phyloP scores from a whole-genome alignment of 169 alveolate genomes.

The Plasmodium fragile region DNA sequence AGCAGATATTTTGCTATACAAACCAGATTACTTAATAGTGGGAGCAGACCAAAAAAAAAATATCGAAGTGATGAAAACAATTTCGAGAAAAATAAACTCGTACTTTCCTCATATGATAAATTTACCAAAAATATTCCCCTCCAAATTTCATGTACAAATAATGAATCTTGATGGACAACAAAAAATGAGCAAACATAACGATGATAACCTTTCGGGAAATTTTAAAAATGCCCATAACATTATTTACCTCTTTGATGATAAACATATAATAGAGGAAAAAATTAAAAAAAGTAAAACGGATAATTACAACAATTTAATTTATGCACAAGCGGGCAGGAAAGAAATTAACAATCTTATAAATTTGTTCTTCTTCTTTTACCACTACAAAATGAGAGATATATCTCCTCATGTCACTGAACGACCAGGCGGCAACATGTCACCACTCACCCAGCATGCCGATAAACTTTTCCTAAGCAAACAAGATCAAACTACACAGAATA shows the following conservation, averaged over 20 bases:
- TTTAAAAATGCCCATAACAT: slow-evolving; percentile 4
- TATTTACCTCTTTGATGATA: slow-evolving; percentile 61
- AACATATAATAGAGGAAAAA: slow-evolving; percentile 45
- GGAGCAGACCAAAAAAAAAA: slow-evolving; percentile 69
- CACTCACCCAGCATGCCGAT: not conserved
- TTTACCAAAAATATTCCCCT: slow-evolving; percentile 25
- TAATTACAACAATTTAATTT: slow-evolving; percentile 28
- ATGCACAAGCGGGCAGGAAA: slow-evolving; percentile 27
- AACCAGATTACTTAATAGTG: slow-evolving; percentile 56
- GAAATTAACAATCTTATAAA: slow-evolving; percentile 72
- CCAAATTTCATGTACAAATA: slow-evolving; percentile 45
- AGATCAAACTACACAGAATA: not conserved
- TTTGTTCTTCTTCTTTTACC: slow-evolving; percentile 42
- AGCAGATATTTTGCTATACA: slow-evolving; percentile 57
- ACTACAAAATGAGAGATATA: slow-evolving; percentile 11
- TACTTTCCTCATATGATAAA: not conserved
- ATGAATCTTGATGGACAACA: slow-evolving; percentile 67
- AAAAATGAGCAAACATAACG: slow-evolving; percentile 62
- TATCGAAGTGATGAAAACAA: slow-evolving; percentile 50
- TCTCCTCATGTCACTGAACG: too few species aligned
- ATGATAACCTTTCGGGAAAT: not conserved
- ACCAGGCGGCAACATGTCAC: not conserved
- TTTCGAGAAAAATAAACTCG: slow-evolving; percentile 40
- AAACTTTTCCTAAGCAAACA: slow-evolving; percentile 1
- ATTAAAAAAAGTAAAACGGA: slow-evolving; percentile 64